Evolutionary conservation across 371 early-diverging fungal genomes (phyloP), one percentile per base, ranked within the genome.

Genomic region (Fennellomyces sp.): DNA sequence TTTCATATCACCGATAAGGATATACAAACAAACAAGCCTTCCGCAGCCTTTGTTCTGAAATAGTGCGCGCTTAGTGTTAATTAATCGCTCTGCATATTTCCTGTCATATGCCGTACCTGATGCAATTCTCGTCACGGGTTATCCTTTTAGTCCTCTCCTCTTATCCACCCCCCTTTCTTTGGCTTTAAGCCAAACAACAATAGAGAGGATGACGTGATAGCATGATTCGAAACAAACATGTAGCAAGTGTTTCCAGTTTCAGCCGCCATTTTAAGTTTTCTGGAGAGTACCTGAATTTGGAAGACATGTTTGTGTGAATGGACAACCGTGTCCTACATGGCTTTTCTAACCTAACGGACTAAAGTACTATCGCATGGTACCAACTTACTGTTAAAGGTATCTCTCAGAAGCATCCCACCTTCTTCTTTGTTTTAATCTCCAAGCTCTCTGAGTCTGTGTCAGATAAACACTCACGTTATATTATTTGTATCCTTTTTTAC

Each of bases 201-300:
- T 23, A 45, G 45, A 45, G 23, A 23, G 45, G 23, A 45, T 45
- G 45, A 45, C 45, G n/a, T 25, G 45, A 45, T 45, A n/a, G 23
- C n/a, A 4, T 23, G 1, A 2, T 21, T 1, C 5, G 45, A 45
- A 45, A 45, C 45, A 45, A 45, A 45, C 45, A 21, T 45, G 25
- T 45, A 45, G 21, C 21, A 21, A 23, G 45, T n/a, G 4, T 45
- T 45, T 45, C 5, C 4, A 45, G 45, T 45, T 45, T 45, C 45
- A 45, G 19, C 45, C n/a, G 23, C 17, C 45, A 45, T 21, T 45
- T 45, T 45, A 45, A 45, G 45, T 45, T 45, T 45, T 45, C 45
- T 21, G n/a, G 0, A 7, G 5, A 23, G 21, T 45, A 23, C 45
- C 19, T 45, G 45, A 45, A 45, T 45, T 5, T 4, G 39, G 17